These are phyloP conservation scores for Nasturtium officinale DNA, from an alignment of 345 rosid genomes.

Conservation along the genomic window DNA sequence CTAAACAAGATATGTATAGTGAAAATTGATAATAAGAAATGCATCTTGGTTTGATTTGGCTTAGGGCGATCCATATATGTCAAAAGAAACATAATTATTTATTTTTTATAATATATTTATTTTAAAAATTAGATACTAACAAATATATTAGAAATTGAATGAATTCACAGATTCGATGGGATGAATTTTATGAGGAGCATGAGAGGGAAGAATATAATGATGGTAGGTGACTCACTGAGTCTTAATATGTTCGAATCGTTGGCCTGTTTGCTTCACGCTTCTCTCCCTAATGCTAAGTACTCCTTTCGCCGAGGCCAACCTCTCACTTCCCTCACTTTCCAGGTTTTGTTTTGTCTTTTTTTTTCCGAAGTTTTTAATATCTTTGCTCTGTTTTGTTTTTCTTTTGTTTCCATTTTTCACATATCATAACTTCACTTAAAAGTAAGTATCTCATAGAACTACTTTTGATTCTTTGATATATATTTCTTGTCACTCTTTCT, in stretches of 20 bases:
- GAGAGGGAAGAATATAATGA: conserved; percentile 97
- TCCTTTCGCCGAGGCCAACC: conserved; percentile 44
- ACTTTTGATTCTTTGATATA: conserved; percentile 6
- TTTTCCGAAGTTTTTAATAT: not conserved
- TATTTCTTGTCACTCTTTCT: conserved; percentile 13
- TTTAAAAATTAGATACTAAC: not conserved
- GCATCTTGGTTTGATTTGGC: not conserved
- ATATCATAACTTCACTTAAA: conserved; percentile 30
- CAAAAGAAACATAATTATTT: not conserved
- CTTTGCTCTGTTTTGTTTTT: not conserved
- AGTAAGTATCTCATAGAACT: conserved; percentile 12
- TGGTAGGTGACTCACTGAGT: conserved; percentile 96
- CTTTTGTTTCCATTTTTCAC: conserved; percentile 14
- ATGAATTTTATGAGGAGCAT: conserved; percentile 62
- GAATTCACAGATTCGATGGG: conserved; percentile 73
- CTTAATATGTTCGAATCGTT: conserved; percentile 78
- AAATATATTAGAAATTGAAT: not conserved
- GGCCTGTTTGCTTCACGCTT: conserved; percentile 70
- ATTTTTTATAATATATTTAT: not conserved
- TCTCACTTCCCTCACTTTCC: conserved; percentile 63
- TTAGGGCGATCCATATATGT: not conserved
- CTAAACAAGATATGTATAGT: not conserved
- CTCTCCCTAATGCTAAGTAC: conserved; percentile 66
- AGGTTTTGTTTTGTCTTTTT: conserved; percentile 42
- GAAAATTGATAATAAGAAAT: not conserved